Conservation (phyloP, 495 filamentous ascomycete species). For the Penicillium longicatenatum region DNA sequence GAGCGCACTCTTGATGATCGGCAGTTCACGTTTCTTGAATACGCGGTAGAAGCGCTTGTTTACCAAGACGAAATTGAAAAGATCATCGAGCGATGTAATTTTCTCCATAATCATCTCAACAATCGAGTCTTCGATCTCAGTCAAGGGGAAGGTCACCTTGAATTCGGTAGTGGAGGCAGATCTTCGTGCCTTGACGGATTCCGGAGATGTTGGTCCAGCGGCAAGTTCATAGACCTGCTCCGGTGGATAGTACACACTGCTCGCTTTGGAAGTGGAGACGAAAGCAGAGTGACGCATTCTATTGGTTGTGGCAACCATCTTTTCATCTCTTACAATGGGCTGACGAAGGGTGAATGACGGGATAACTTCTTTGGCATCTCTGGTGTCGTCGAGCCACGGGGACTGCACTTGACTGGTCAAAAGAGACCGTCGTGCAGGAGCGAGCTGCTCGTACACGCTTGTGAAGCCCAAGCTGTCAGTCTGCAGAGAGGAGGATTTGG, state of each 20-base stretch:
- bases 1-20: constrained; percentile 55
- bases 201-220: constrained; percentile 33
- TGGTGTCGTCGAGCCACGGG: neutral
- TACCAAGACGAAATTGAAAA: constrained; percentile 57
- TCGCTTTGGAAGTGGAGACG: constrained; percentile 24
- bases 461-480: neutral
- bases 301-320: constrained; percentile 27
- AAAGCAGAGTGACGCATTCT: constrained; percentile 19
- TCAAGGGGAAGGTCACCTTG: constrained; percentile 33
- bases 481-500: neutral
- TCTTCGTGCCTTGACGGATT: constrained; percentile 10
- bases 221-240: constrained; percentile 43
- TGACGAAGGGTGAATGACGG: neutral
- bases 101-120: constrained; percentile 48
- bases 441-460: neutral
- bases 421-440: neutral
- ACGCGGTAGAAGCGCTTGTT: constrained; percentile 61
- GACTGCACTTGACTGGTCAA: neutral
- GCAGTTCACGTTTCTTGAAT: constrained; percentile 61
- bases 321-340: constrained; percentile 16
- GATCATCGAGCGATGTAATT: constrained; percentile 55
- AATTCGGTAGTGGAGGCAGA: constrained; percentile 1
- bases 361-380: constrained; percentile 4
- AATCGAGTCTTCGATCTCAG: constrained; percentile 51
- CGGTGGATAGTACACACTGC: constrained; percentile 19